Conservation (phyloP, 1,284 basidiomycete species). For the Malassezia nana region DNA sequence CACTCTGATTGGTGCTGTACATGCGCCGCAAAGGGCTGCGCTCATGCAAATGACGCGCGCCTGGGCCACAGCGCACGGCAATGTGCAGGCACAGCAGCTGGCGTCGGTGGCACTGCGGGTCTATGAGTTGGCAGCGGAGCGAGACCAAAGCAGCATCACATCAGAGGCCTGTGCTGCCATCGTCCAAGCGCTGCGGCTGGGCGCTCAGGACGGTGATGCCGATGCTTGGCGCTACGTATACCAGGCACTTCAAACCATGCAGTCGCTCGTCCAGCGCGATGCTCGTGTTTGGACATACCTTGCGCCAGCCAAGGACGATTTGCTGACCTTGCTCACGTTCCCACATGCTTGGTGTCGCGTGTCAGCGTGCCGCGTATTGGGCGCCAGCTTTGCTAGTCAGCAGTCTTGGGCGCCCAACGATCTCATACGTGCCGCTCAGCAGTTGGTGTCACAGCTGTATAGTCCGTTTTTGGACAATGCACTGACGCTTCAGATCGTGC, state of each 20-base stretch:
- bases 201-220: background rate
- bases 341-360: conserved; percentile 91
- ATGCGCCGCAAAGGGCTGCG: conserved; percentile 56
- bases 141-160: conserved; percentile 13
- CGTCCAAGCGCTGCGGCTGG: background rate
- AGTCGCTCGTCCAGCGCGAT: conserved; percentile 10
- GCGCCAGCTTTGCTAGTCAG: conserved; percentile 57
- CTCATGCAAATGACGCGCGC: conserved; percentile 65
- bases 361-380: conserved; percentile 67
- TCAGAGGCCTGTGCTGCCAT: background rate
- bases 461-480: conserved; percentile 68
- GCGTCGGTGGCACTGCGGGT: conserved; percentile 63
- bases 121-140: conserved; percentile 24
- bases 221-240: conserved; percentile 42
- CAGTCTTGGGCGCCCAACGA: conserved; percentile 42
- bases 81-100: conserved; percentile 52
- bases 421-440: conserved; percentile 65
- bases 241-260: conserved; percentile 17
- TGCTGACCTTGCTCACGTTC: conserved; percentile 69
- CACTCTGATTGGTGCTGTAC: conserved; percentile 61
- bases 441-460: conserved; percentile 68
- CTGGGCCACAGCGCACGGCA: conserved; percentile 62
- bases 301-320: conserved; percentile 31
- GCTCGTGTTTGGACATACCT: background rate
- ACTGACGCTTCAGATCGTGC: conserved; percentile 75